These are phyloP conservation scores for Ascobolus immersus DNA, from an alignment of 495 filamentous ascomycete species.

Conservation along the genomic window DNA sequence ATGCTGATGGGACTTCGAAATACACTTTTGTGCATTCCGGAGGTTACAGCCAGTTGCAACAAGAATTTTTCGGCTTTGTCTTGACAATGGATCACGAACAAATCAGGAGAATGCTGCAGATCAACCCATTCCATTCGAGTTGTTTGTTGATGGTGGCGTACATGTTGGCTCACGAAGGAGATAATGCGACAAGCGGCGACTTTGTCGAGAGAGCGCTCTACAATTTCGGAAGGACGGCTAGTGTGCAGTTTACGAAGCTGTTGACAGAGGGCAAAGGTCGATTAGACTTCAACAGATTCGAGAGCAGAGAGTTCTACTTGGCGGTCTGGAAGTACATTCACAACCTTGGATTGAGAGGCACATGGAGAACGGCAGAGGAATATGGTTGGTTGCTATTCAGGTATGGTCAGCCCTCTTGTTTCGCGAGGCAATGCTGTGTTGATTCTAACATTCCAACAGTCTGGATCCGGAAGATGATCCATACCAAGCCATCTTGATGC, in stretches of 20 bases:
- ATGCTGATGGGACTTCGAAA: slow-evolving; percentile 25
- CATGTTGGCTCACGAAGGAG: slow-evolving; percentile 35
- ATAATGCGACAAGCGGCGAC: slow-evolving; percentile 61
- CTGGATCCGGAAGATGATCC: slow-evolving; percentile 54
- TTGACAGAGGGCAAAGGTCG: slow-evolving; percentile 52
- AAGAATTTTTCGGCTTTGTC: slow-evolving; percentile 50
- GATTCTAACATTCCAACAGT: no score
- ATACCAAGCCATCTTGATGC: slow-evolving; percentile 47
- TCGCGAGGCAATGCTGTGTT: no score
- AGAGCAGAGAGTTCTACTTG: slow-evolving; percentile 83
- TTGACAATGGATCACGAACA: slow-evolving; percentile 21
- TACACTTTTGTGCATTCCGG: slow-evolving; percentile 53
- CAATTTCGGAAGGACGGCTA: slow-evolving; percentile 56
- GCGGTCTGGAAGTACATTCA: slow-evolving; percentile 68
- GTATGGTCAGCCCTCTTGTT: no score
- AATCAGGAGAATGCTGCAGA: no score
- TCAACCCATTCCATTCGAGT: background rate
- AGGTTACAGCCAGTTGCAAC: slow-evolving; percentile 54
- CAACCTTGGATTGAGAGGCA: slow-evolving; percentile 68
- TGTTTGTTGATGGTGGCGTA: background rate
- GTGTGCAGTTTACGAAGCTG: slow-evolving; percentile 24
- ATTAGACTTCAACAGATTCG: slow-evolving; percentile 49
- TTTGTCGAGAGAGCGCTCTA: slow-evolving; percentile 80
- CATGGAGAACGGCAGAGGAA: slow-evolving; percentile 74
- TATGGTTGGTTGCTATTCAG: slow-evolving; percentile 69